Evolutionary conservation across 78 protist species (phyloP).

Genomic region (Dictyostelium citrinum): DNA sequence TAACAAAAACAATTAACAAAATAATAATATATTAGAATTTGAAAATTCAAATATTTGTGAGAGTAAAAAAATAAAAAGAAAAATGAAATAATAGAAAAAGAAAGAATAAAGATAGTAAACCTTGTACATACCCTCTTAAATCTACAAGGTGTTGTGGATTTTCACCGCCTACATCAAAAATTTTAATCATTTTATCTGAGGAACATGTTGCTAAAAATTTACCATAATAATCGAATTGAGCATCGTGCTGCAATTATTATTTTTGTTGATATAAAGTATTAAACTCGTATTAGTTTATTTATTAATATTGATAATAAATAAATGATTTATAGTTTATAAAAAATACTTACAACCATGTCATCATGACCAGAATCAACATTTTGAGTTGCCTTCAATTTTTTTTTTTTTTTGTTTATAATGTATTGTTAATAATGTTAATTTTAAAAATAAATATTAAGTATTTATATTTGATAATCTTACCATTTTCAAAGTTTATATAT

Average conservation of each 20-base stretch:
- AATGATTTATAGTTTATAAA: too few relatives aligned
- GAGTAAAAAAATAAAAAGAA: background rate
- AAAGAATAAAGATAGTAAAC: too few relatives aligned
- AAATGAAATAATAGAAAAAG: too few relatives aligned
- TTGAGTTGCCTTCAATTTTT: background rate
- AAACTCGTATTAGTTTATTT: too few relatives aligned
- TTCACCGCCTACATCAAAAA: slow-evolving; percentile 87
- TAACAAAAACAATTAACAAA: too few relatives aligned
- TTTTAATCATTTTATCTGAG: slow-evolving; percentile 92
- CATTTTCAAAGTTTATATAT: background rate
- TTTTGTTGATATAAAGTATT: too few relatives aligned
- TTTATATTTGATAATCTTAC: too few relatives aligned
- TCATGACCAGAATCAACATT: slow-evolving; percentile 85
- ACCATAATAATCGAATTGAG: slow-evolving; percentile 97
- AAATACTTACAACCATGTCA: slow-evolving; percentile 87
- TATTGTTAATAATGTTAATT: too few relatives aligned
- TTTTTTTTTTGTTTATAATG: too few relatives aligned
- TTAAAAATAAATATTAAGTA: too few relatives aligned
- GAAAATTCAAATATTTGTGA: too few relatives aligned
- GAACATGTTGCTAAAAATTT: slow-evolving; percentile 96
- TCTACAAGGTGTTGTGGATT: slow-evolving; percentile 70
- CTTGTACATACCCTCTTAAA: slow-evolving; percentile 82
- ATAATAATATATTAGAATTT: background rate
- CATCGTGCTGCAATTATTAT: slow-evolving; percentile 90
- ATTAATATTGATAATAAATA: too few relatives aligned